phyloP scores from a whole-genome alignment of 768 basidiomycete genomes.

The Auricularia cornea region DNA sequence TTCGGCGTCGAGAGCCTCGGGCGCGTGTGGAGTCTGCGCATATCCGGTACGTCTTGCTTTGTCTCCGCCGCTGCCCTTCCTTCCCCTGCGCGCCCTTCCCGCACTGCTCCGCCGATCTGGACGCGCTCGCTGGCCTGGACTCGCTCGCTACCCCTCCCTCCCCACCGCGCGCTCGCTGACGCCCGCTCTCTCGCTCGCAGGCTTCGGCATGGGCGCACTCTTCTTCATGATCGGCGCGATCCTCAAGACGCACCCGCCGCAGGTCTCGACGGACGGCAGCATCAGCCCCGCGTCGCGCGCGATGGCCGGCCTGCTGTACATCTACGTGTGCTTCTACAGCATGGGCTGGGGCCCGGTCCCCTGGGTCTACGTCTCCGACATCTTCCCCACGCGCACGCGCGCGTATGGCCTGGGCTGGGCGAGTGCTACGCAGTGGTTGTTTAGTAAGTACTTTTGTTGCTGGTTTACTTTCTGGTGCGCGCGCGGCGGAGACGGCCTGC shows the following conservation, averaged over 20 bases:
- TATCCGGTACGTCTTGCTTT: constrained; percentile 5
- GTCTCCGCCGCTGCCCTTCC: too few species aligned
- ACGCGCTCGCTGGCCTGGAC: background rate
- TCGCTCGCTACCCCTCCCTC: background rate
- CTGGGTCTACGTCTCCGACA: constrained; percentile 67
- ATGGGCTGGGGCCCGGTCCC: constrained; percentile 78
- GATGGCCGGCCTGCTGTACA: constrained; percentile 82
- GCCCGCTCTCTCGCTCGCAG: constrained; percentile 28
- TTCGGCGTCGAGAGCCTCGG: constrained; percentile 61
- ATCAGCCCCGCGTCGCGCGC: constrained; percentile 43
- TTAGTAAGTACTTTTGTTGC: constrained; percentile 42
- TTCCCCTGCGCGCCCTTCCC: too few species aligned
- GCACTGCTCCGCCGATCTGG: too few species aligned
- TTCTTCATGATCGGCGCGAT: constrained; percentile 84
- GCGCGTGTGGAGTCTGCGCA: constrained; percentile 60
- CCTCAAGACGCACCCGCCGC: constrained; percentile 67
- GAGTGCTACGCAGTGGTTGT: constrained; percentile 76
- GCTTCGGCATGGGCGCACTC: constrained; percentile 66
- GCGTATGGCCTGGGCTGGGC: constrained; percentile 73
- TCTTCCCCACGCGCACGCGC: constrained; percentile 78
- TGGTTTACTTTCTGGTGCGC: too few species aligned
- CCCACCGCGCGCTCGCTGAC: background rate
- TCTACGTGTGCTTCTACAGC: constrained; percentile 82
- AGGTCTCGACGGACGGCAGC: constrained; percentile 21
- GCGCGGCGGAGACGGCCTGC: too few species aligned